Percentiles rank a stretch among this genome's conserved stretches.
These are phyloP conservation scores for Pisolithus tinctorius DNA, from an alignment of 768 basidiomycete species.

Conservation along the genomic window DNA sequence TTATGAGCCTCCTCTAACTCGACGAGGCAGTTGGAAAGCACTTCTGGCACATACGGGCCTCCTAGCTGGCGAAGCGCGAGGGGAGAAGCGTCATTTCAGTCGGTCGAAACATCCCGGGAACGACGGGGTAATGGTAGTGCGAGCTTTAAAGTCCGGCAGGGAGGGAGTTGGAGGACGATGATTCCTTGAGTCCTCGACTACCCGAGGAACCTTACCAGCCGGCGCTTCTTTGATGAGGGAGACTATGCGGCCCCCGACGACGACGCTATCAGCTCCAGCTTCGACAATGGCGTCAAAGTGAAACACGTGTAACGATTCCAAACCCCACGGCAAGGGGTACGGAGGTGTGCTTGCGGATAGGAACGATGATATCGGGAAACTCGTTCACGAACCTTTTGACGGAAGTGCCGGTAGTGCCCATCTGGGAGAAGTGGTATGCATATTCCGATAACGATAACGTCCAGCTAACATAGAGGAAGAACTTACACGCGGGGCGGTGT, in stretches of 20 bases:
- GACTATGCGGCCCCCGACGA: conserved; percentile 47
- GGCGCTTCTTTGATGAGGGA: conserved; percentile 66
- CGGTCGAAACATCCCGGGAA: conserved; percentile 11
- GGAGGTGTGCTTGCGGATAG: conserved; percentile 71
- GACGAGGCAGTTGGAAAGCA: conserved; percentile 86
- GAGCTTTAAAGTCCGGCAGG: not conserved
- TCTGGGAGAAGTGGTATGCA: conserved; percentile 38
- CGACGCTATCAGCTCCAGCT: too few relatives aligned
- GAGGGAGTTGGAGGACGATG: conserved; percentile 7
- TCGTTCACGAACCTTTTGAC: conserved; percentile 62
- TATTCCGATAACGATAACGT: not conserved
- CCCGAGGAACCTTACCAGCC: conserved; percentile 38
- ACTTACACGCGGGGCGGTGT: conserved; percentile 78
- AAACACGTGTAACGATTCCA: conserved; percentile 78
- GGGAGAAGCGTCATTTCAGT: conserved; percentile 51
- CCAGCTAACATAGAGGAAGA: not conserved
- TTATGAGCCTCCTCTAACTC: conserved; percentile 92
- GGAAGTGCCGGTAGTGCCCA: conserved; percentile 97
- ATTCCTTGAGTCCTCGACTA: conserved; percentile 58
- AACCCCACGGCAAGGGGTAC: conserved; percentile 94
- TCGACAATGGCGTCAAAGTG: conserved; percentile 79
- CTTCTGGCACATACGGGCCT: conserved; percentile 95
- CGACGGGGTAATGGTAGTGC: not conserved
- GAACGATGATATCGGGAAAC: conserved; percentile 22
- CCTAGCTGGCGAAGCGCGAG: conserved; percentile 87